Conservation (phyloP, 139 green algal genomes). For the Volvox reticuliferus region DNA sequence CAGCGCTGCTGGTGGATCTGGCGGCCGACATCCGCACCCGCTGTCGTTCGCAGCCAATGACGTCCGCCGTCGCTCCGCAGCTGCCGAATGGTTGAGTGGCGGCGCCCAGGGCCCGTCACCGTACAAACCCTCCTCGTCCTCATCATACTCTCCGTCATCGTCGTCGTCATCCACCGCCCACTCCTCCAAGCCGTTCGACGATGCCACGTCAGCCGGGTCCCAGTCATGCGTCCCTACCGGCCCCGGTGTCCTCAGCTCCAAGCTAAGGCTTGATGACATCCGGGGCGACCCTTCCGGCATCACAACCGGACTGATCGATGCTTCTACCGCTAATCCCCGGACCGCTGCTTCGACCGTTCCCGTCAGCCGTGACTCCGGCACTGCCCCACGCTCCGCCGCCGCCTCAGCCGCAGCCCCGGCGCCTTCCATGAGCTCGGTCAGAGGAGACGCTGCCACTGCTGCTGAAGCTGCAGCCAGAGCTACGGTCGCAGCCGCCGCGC, state of each 20-base stretch:
- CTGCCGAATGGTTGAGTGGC: background rate
- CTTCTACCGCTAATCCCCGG: background rate
- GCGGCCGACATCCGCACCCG: constrained; percentile 12
- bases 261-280: background rate
- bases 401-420: background rate
- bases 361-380: too few species aligned
- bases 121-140: background rate
- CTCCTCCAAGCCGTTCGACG: background rate
- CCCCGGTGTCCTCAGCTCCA: background rate
- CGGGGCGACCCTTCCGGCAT: background rate
- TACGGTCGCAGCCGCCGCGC: too few species aligned
- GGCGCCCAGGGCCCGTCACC: background rate
- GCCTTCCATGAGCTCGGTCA: too few species aligned
- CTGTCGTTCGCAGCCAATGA: constrained; percentile 12
- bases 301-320: background rate
- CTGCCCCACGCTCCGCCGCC: too few species aligned
- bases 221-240: background rate
- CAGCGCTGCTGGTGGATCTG: constrained; percentile 40
- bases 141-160: background rate
- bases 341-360: background rate
- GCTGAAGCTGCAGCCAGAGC: too few species aligned
- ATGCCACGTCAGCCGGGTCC: background rate
- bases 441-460: too few species aligned
- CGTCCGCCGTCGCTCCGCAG: background rate
- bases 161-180: background rate